Conservation (phyloP, 192 early-diverging fungal species). For the Podochytrium sp. region DNA sequence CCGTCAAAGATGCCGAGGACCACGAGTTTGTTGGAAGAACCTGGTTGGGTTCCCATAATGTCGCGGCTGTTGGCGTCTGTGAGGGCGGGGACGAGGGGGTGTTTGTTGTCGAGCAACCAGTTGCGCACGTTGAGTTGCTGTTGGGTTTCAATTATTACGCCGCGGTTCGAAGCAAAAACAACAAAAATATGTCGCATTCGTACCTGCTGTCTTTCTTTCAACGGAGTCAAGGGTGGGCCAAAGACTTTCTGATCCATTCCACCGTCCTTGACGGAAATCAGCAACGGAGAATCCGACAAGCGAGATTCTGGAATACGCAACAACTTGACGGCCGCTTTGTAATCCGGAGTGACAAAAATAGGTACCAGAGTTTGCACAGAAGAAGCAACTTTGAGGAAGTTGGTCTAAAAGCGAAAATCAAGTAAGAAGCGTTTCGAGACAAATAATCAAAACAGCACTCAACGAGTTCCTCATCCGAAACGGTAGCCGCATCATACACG, state of each 20-base stretch:
- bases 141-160: background rate
- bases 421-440: slow-evolving; percentile 33
- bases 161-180: background rate
- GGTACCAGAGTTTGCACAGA: slow-evolving; percentile 17
- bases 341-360: slow-evolving; percentile 24
- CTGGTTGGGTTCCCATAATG: slow-evolving; percentile 55
- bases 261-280: slow-evolving; percentile 16
- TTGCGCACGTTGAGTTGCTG: slow-evolving; percentile 7
- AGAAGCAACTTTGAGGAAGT: slow-evolving; percentile 22
- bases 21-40: slow-evolving; percentile 50
- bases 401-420: slow-evolving; percentile 41
- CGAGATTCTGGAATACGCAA: background rate
- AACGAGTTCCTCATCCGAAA: slow-evolving; percentile 21
- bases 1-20: slow-evolving; percentile 65
- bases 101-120: slow-evolving; percentile 33
- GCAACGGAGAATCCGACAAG: background rate
- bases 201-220: background rate
- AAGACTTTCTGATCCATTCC: slow-evolving; percentile 26
- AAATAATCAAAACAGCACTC: background rate
- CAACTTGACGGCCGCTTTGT: background rate
- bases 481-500: slow-evolving; percentile 19
- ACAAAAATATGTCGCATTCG: background rate
- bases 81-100: slow-evolving; percentile 57
- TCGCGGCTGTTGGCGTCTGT: slow-evolving; percentile 65
- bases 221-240: slow-evolving; percentile 19